Evolutionary conservation across 495 filamentous ascomycete genomes (phyloP), one percentile per base, ranked within the genome.

Genomic region (Pseudomonodictys pantanalensis): DNA sequence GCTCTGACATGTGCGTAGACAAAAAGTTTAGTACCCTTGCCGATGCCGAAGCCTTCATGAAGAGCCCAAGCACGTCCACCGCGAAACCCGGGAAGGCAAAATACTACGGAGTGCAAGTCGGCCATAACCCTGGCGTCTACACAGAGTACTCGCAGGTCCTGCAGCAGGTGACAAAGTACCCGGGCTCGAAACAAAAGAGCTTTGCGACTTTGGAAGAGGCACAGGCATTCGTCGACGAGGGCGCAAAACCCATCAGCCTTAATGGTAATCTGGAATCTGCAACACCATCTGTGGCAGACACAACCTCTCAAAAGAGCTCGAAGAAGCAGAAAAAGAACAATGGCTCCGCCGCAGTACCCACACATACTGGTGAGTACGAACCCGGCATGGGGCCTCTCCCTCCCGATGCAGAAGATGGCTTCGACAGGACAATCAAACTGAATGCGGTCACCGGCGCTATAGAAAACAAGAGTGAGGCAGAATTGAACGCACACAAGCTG

Each of bases 61-160:
- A 81, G 3, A 89, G 89, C 50, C 74, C 78, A 59, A 81, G 80
- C 52, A 71, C 78, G n/a, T 32, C 28, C 22, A 56, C 69, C 22
- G 57, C 69, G 66, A 73, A 30, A 70, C 48, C 58, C 28, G 75
- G 41, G 33, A 23, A 58, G 47, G 17, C 28, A 7, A 84, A 82
- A 67, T 97, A 83, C 69, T 98, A 98, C 66, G 93, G 82, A 7
- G 86, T 98, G n/a, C 90, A 86, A 39, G 79, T 82, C 55, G 93
- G 93, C 41, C 80, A 83, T 55, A 75, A 79, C n/a, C 89, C 92
- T 0, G 92, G 93, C 3, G 86, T 98, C 1, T 98, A 96, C 72
- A 88, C 86, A 4, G 84, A 92, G 53, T 98, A 92, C 92, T 69
- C 78, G n/a, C 79, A 79, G 23, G 90, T 87, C 2, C 81, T 89